These are phyloP conservation scores for Lichtheimia ramosa DNA, from an alignment of 371 early-diverging fungal genomes.

Conservation along the genomic window DNA sequence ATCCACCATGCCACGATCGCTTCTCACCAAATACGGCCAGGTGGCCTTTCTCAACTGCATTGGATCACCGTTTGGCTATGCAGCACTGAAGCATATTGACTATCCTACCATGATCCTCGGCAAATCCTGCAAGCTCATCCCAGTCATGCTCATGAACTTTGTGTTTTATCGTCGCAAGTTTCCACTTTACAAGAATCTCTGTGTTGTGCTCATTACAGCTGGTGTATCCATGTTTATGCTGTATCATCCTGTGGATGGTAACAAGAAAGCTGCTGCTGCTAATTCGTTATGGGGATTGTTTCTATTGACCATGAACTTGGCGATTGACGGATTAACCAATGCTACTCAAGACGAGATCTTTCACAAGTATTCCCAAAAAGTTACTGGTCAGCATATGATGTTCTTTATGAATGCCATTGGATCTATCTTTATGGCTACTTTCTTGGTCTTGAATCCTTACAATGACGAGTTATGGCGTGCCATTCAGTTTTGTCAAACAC, in stretches of 20 bases:
- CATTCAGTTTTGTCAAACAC: conserved; percentile 67
- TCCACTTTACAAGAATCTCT: conserved; percentile 81
- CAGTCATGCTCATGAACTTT: conserved; percentile 94
- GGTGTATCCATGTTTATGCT: conserved; percentile 96
- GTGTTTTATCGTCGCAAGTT: conserved; percentile 86
- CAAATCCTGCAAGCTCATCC: conserved; percentile 97
- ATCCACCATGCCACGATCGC: conserved; percentile 34
- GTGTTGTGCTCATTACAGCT: conserved; percentile 81
- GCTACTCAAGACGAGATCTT: conserved; percentile 97
- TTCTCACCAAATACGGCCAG: conserved; percentile 66
- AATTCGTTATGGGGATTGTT: conserved; percentile 78
- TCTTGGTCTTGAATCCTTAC: conserved; percentile 66
- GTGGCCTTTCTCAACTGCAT: conserved; percentile 75
- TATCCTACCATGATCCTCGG: conserved; percentile 97
- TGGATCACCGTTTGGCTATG: conserved; percentile 94
- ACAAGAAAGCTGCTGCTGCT: conserved; percentile 41
- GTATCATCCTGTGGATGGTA: conserved; percentile 57
- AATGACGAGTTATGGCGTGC: conserved; percentile 82
- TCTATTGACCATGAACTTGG: conserved; percentile 82
- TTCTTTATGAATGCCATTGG: conserved; percentile 92
- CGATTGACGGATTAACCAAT: conserved; percentile 95
- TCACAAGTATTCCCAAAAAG: conserved; percentile 60
- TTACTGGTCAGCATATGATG: conserved; percentile 96
- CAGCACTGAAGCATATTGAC: conserved; percentile 90
- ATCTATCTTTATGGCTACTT: conserved; percentile 66